phyloP scores from a whole-genome alignment of 371 early-diverging fungal species.

The Coemansia sp. region DNA sequence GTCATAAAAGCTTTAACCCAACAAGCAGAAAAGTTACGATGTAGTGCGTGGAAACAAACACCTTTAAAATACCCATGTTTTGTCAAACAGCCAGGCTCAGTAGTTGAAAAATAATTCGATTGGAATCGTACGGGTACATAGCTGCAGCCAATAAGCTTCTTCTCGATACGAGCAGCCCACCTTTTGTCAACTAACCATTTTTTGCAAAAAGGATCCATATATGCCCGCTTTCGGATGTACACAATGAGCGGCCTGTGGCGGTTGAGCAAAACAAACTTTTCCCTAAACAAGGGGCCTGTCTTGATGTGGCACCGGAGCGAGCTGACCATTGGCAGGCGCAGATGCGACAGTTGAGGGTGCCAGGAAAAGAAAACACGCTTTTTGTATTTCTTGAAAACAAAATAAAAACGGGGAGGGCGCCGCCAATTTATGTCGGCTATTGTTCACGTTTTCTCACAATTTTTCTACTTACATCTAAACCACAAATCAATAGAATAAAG shows the following conservation, averaged over 20 bases:
- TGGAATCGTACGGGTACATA: background rate
- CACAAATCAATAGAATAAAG: background rate
- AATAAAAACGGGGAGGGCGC: slow-evolving; percentile 7
- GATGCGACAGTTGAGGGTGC: background rate
- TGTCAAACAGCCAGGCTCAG: background rate
- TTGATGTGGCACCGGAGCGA: background rate
- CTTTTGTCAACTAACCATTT: background rate
- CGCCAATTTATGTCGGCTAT: slow-evolving; percentile 4
- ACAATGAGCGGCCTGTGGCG: background rate
- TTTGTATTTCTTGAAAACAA: background rate
- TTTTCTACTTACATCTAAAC: background rate
- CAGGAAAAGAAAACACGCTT: background rate
- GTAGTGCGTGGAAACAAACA: background rate
- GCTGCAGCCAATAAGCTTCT: slow-evolving; percentile 1
- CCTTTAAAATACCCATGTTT: background rate
- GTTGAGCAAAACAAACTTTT: background rate
- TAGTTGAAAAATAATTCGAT: background rate
- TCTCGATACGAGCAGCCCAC: background rate
- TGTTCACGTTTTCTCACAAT: slow-evolving; percentile 1
- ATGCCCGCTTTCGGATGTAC: background rate
- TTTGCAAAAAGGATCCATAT: background rate
- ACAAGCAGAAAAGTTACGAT: background rate
- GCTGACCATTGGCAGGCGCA: background rate
- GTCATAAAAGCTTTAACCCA: too few species aligned
- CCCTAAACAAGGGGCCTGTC: background rate